A percentile compares a stretch with the other conserved stretches of the same genome.
These are phyloP conservation scores for Inosperma sp. DNA, from an alignment of 768 basidiomycete species.

Conservation along the genomic window DNA sequence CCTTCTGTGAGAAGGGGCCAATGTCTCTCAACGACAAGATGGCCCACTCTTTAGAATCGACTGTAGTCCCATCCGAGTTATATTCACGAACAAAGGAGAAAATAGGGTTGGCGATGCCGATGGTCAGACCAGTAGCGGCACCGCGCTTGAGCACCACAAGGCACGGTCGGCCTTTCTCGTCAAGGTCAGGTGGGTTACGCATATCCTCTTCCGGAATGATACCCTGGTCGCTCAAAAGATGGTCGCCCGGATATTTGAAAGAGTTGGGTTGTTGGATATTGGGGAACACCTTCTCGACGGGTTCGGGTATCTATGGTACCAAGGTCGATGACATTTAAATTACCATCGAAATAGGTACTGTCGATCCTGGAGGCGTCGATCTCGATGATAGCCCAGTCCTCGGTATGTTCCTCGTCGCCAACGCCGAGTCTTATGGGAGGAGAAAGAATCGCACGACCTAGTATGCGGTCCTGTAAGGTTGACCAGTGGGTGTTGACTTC, in stretches of 20 bases:
- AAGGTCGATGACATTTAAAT: slow-evolving; percentile 30
- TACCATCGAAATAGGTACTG: slow-evolving; percentile 17
- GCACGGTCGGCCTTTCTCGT: slow-evolving; percentile 21
- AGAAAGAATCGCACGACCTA: slow-evolving; percentile 26
- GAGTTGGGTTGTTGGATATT: slow-evolving; percentile 3
- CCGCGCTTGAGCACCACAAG: slow-evolving; percentile 35
- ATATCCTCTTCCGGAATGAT: slow-evolving; percentile 27
- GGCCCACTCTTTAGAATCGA: slow-evolving; percentile 28
- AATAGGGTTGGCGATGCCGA: slow-evolving; percentile 26
- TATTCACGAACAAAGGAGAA: slow-evolving; percentile 18
- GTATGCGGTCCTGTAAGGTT: slow-evolving; percentile 14
- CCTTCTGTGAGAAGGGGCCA: slow-evolving; percentile 30
- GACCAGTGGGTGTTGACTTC: slow-evolving; percentile 24
- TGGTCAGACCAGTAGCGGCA: slow-evolving; percentile 25
- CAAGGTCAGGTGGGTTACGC: slow-evolving; percentile 19
- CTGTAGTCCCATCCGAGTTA: not conserved
- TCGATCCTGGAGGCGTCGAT: slow-evolving; percentile 23
- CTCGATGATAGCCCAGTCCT: too few relatives aligned
- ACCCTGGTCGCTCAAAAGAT: slow-evolving; percentile 25
- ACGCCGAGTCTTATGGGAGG: slow-evolving; percentile 24
- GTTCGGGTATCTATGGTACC: slow-evolving; percentile 12
- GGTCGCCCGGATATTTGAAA: slow-evolving; percentile 28
- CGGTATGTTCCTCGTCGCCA: too few relatives aligned
- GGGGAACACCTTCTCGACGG: slow-evolving; percentile 16
- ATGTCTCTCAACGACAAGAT: slow-evolving; percentile 27